phyloP scores from a whole-genome alignment of 371 early-diverging fungal genomes.

The Circinella minor region DNA sequence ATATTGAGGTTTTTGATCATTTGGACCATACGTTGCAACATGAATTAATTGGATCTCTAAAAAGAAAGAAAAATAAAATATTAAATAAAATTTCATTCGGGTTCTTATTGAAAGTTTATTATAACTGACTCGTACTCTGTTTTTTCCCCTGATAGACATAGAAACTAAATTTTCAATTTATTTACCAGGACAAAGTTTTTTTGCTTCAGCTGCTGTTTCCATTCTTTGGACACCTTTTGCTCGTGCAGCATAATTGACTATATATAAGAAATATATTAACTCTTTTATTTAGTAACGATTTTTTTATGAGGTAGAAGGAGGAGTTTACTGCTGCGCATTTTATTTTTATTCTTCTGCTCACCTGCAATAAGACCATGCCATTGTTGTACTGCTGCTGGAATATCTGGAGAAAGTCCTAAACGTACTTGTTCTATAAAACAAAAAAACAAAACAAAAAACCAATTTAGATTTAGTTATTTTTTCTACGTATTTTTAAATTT shows the following conservation, averaged over 20 bases:
- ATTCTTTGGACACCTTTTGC: constrained; percentile 53
- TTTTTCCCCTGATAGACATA: too few relatives aligned
- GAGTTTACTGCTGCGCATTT: background rate
- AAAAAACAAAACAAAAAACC: too few relatives aligned
- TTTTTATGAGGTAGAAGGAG: constrained; percentile 22
- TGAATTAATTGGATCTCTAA: constrained; percentile 80
- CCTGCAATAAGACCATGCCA: constrained; percentile 91
- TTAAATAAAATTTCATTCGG: too few relatives aligned
- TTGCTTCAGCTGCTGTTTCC: constrained; percentile 61
- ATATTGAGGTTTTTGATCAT: constrained; percentile 70
- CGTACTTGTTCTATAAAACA: constrained; percentile 70
- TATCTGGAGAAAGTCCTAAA: constrained; percentile 65
- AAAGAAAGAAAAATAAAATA: too few relatives aligned
- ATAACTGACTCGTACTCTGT: too few relatives aligned
- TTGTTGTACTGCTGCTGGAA: constrained; percentile 88
- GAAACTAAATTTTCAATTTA: too few relatives aligned
- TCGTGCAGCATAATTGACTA: constrained; percentile 67
- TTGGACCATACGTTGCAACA: constrained; percentile 81
- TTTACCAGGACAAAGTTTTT: constrained; percentile 66
- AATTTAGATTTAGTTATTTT: too few relatives aligned
- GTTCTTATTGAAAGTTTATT: too few relatives aligned
- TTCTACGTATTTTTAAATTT: background rate
- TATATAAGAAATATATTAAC: background rate
- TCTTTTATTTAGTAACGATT: background rate
- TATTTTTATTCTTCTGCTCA: constrained; percentile 28